These are phyloP conservation scores for Phytophthora pistaciae DNA, from an alignment of 352 stramenopile species.

Conservation along the genomic window DNA sequence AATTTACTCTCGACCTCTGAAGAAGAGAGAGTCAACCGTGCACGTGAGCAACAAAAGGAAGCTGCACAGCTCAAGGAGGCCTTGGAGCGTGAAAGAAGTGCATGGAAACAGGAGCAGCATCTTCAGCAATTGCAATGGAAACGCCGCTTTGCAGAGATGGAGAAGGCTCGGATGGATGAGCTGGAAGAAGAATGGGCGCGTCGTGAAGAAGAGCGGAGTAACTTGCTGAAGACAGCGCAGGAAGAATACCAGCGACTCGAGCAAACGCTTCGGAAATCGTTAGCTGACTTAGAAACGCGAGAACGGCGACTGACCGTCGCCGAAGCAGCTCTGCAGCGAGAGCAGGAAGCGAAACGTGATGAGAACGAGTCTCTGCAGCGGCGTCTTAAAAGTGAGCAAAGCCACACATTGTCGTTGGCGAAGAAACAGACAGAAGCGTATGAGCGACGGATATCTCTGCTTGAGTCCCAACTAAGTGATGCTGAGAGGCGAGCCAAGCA, in stretches of 20 bases:
- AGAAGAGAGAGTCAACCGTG: background rate
- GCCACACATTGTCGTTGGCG: slow-evolving; percentile 55
- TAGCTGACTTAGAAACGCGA: slow-evolving; percentile 66
- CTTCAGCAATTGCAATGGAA: slow-evolving; percentile 65
- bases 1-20: slow-evolving; percentile 3
- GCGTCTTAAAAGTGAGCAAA: slow-evolving; percentile 72
- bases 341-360: slow-evolving; percentile 62
- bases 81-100: slow-evolving; percentile 44
- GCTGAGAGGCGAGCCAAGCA: slow-evolving; percentile 59
- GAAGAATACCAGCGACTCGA: slow-evolving; percentile 79
- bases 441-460: slow-evolving; percentile 47
- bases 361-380: slow-evolving; percentile 67
- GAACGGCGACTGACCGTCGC: slow-evolving; percentile 66
- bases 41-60: slow-evolving; percentile 25
- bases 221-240: slow-evolving; percentile 59
- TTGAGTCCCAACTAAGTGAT: slow-evolving; percentile 55
- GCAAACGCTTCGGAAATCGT: slow-evolving; percentile 58
- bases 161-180: slow-evolving; percentile 78
- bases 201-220: slow-evolving; percentile 76
- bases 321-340: slow-evolving; percentile 61
- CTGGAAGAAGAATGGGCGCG: slow-evolving; percentile 84
- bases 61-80: slow-evolving; percentile 39
- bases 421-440: slow-evolving; percentile 65
- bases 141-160: slow-evolving; percentile 54
- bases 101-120: slow-evolving; percentile 62